Evolutionary conservation across 768 basidiomycete species (phyloP), one percentile per base, ranked within the genome.

Genomic region (Filobasidium floriforme): DNA sequence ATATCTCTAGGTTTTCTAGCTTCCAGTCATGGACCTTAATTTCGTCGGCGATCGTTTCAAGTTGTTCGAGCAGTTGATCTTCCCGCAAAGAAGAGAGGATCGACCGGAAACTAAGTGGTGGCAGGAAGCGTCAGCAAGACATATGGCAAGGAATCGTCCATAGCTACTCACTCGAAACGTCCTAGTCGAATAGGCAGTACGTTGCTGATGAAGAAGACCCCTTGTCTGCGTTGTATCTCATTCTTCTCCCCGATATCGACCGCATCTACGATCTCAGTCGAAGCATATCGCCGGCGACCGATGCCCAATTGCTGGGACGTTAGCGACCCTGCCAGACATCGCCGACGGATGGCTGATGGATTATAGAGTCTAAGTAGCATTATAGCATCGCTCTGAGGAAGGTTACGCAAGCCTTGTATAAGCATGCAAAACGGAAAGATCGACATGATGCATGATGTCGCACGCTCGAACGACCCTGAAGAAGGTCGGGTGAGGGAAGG

Each of bases 141-240:
- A 26, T 29, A 15, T 26, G n/a, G 41, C 7, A 18, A 43, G 12
- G 32, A 61, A 4, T 41, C 14, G 19, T n/a, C 22, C 40, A 10
- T 6, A 40, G 28, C 19, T 41, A 69, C 68, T 54, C 41, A 69
- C 68, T 78, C 77, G 69, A 73, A 76, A 3, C 65, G 65, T 24
- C 66, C 71, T 0, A 78, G 55, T 29, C 66, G 65, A 59, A 76
- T 66, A 10, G 77, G 77, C 22, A 76, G 68, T 44, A 78, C 77
- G 66, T 78, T 76, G 32, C 75, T 76, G 61, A 78, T 77, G 70
- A 75, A 78, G 67, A 78, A 76, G 19, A 32, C 46, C 32, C 59
- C 64, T 14, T 44, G 59, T 43, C 46, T 60, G 12, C 64, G 46
- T 49, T 22, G 46, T 18, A 49, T 49, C 46, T 15, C 18, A 14